Evolutionary conservation across 2,329 filamentous ascomycete species (phyloP).

Genomic region (Blumeria graminis): DNA sequence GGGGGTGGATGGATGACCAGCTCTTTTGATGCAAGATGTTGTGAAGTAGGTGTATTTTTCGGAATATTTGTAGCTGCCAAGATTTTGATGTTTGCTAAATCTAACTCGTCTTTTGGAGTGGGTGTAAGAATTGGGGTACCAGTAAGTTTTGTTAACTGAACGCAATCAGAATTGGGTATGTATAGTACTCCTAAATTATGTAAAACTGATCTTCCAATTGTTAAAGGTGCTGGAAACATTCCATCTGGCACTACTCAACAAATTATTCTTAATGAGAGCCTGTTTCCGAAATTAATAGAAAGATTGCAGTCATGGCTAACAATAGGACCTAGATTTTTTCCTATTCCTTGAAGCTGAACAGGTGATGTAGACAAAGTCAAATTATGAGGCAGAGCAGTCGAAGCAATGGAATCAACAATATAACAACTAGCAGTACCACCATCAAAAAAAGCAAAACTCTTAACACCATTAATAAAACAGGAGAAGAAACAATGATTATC

Average conservation of each 20-base stretch:
- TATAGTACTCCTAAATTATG: constrained; percentile 1
- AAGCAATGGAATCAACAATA: background rate
- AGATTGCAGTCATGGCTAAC: background rate
- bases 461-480: background rate
- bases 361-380: background rate
- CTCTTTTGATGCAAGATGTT: background rate
- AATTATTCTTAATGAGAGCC: background rate
- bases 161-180: background rate
- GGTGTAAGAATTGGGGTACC: background rate
- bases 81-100: background rate
- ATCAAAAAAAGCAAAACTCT: background rate
- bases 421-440: background rate
- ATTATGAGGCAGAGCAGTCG: background rate
- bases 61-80: background rate
- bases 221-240: constrained; percentile 1
- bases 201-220: background rate
- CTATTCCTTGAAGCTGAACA: background rate
- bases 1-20: background rate
- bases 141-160: background rate
- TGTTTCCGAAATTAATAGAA: background rate
- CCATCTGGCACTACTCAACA: constrained; percentile 1
- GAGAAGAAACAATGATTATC: background rate
- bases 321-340: background rate
- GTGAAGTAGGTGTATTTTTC: background rate
- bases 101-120: background rate